Evolutionary conservation across 108 stramenopile genomes (phyloP), one percentile per base, ranked within the genome.

Genomic region (Cyclostephanos invisitatus): DNA sequence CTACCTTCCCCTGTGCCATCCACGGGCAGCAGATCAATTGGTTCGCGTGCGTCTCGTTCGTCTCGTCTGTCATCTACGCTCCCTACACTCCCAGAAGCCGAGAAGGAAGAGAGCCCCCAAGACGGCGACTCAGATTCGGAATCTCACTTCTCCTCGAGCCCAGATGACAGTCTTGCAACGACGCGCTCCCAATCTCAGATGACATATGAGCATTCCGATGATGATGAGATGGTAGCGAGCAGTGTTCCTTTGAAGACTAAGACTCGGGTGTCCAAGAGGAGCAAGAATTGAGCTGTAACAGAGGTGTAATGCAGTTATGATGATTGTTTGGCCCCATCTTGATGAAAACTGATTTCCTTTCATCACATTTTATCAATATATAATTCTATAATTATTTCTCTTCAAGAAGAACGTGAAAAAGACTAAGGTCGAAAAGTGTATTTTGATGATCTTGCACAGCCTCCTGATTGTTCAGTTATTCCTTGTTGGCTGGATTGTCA

Each of bases 71-170:
- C 47, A 0, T 71, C 60, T 36, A 62, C 60, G 32, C 70, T 71
- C 70, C 70, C 70, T 50, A 47, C 70, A 20, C 47, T 71, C 27
- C 70, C 61, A 0, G 70, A 71, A 46, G 70, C 36, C 40, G 69
- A 48, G 44, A 71, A 53, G 62, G 58, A 71, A 60, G 48, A 48
- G 50, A 35, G 49, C 70, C 61, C 59, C 48, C 70, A 51, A 53
- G 60, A 56, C 38, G 54, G 54, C 35, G 64, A 66, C 50, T 54
- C 53, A 0, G 53, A 25, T 24, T 47, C 47, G 22, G 64, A 66
- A 5, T 48, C 64, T 35, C 64, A 35, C 9, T 66, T 66, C 49
- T 66, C 64, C 35, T 48, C 64, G 1, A 51, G 49, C 32, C 32
- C 64, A 51, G 47, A 27, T n/a, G 49, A 66, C 50, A 66, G 44